Percentiles rank a stretch among this genome's conserved stretches.
Conservation (phyloP, 352 stramenopile species). For the Phytophthora rubi region DNA sequence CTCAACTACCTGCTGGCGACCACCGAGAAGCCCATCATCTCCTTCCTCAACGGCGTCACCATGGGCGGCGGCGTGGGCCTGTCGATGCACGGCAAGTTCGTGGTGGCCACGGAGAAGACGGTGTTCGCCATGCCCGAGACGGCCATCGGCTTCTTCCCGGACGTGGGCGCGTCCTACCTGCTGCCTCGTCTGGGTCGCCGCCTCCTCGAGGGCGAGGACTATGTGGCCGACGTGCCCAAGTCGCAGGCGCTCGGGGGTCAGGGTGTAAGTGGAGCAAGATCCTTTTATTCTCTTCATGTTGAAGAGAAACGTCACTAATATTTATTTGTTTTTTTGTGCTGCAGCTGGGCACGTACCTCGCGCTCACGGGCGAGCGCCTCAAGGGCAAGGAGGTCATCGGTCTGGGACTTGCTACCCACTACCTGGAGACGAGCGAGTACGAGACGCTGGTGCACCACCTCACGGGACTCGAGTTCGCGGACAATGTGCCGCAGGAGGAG, state of each 20-base stretch:
- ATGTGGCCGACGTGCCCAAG: constrained; percentile 72
- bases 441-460: constrained; percentile 90
- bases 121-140: constrained; percentile 99
- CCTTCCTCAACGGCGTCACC: constrained; percentile 97
- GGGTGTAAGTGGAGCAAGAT: constrained; percentile 44
- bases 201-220: constrained; percentile 72
- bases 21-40: constrained; percentile 90
- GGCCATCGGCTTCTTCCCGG: constrained; percentile 97
- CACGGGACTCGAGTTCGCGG: constrained; percentile 73
- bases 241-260: constrained; percentile 76
- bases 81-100: constrained; percentile 97
- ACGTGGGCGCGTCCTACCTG: constrained; percentile 95
- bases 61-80: constrained; percentile 99
- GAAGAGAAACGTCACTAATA: neutral
- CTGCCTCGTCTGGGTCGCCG: constrained; percentile 89
- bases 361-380: constrained; percentile 94
- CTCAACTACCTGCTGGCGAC: constrained; percentile 92
- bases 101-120: constrained; percentile 97
- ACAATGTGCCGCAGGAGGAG: constrained; percentile 79
- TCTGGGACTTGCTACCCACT: constrained; percentile 97
- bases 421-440: constrained; percentile 90
- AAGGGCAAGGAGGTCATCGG: constrained; percentile 91
- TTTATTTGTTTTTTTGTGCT: neutral
- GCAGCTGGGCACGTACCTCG: constrained; percentile 94
- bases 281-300: neutral